Percentiles rank a stretch among this genome's conserved stretches.
Conservation (phyloP, 2,329 filamentous ascomycete genomes). For the Penicillium sp. region DNA sequence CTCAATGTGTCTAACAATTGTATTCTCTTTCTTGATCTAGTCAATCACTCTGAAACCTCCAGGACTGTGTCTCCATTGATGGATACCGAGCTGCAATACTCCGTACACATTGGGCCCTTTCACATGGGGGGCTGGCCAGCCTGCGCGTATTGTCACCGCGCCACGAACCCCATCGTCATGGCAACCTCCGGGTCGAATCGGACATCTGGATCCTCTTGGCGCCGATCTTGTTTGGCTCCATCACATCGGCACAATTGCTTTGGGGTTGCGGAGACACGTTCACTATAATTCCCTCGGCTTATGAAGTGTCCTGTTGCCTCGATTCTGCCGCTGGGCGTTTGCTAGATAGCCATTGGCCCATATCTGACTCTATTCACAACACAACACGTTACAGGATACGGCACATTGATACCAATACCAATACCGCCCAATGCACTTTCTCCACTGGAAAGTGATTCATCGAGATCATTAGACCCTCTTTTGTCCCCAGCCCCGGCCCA, state of each 20-base stretch:
- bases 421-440: neutral
- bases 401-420: neutral
- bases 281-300: neutral
- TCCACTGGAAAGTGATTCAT: slow-evolving; percentile 9
- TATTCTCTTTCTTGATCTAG: neutral
- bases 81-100: neutral
- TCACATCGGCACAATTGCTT: slow-evolving; percentile 6
- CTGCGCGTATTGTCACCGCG: slow-evolving; percentile 7
- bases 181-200: slow-evolving; percentile 21
- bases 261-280: slow-evolving; percentile 5
- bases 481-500: slow-evolving; percentile 10
- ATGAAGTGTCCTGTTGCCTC: neutral
- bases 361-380: neutral
- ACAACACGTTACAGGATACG: neutral
- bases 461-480: slow-evolving; percentile 7
- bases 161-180: slow-evolving; percentile 8
- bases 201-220: slow-evolving; percentile 13
- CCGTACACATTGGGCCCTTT: slow-evolving; percentile 1
- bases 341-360: neutral
- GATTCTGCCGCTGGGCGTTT: neutral
- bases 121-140: slow-evolving; percentile 18
- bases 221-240: slow-evolving; percentile 9
- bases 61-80: neutral
- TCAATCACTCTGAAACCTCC: neutral
- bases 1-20: neutral